Conservation (phyloP, 306 rosid genomes). For the Prunus mongolica region DNA sequence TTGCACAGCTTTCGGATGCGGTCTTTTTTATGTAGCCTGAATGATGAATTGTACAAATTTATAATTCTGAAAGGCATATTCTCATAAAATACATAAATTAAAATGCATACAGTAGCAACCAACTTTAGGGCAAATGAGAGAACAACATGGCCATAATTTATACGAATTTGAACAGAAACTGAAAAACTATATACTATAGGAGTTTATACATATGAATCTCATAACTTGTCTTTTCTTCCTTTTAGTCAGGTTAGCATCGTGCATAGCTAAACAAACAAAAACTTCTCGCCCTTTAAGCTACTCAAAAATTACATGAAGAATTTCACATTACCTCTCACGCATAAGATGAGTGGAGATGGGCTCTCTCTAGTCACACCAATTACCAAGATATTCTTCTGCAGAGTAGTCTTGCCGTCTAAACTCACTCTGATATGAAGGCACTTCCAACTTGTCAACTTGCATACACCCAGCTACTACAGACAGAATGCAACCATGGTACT, state of each 20-base stretch:
- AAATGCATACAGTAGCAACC: too few species aligned
- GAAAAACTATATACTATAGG: background rate
- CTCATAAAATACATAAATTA: too few species aligned
- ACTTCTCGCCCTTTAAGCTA: background rate
- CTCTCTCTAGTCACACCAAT: background rate
- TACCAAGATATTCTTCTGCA: conserved; percentile 3
- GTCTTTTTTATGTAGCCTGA: too few species aligned
- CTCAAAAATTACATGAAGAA: background rate
- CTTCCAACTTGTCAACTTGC: background rate
- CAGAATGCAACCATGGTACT: background rate
- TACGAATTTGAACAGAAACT: too few species aligned
- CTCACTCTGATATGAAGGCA: background rate
- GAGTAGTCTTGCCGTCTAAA: background rate
- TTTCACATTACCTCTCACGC: background rate
- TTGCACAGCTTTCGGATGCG: too few species aligned
- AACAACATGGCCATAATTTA: too few species aligned
- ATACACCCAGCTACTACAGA: background rate
- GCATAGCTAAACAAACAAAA: background rate
- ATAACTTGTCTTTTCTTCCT: background rate
- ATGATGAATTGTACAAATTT: too few species aligned
- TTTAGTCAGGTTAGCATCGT: background rate
- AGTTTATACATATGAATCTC: background rate
- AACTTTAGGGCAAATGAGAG: too few species aligned
- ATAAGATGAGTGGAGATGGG: background rate
- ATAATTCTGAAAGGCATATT: too few species aligned